Base-by-base conservation (phyloP, 1,284 basidiomycete species). In the Tetrapyrgos nigripes region DNA sequence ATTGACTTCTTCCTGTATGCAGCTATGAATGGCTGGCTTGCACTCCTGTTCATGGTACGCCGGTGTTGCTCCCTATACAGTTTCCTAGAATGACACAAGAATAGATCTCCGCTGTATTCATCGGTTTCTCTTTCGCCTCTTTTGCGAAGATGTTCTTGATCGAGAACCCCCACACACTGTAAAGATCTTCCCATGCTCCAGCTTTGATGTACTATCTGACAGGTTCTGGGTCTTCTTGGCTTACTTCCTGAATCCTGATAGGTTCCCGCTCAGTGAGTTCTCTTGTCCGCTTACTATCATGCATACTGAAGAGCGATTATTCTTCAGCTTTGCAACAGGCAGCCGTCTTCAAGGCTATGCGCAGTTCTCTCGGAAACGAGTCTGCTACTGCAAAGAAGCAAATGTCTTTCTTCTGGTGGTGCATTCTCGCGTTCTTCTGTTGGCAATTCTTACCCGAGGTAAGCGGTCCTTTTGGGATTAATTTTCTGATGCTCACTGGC, bases 21-120 rank as follows among this genome's bases (percentile, higher is more conserved):
- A 66, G 66, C 65, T 6, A 68, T 68, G 67, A 68, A 68, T 40
- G 67, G 67, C 21, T 68, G 67, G 56, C 61, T 68, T 14, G 67
- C 65, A 0, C 60, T 68, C n/a, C 35, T 68, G 43, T 68, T 68
- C 56, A 68, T 68, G 67, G 67, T 65, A 58, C 50, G 62, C 23
- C 6, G 23, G n/a, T n/a, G n/a, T n/a, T n/a, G n/a, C n/a, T n/a
- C n/a, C n/a, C n/a, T n/a, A n/a, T n/a, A n/a, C n/a, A n/a, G n/a
- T n/a, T n/a, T n/a, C n/a, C n/a, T n/a, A n/a, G n/a, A n/a, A n/a
- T 28, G 29, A 28, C 40, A n/a, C 13, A 35, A 23, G n/a, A 21
- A 53, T 48, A 26, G 21, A 6, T 21, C 37, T 40, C 24, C 53
- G 60, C 27, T 55, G 17, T 66, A 4, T 64, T 69, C 44, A 52